These are phyloP conservation scores for Amanita jacksonii DNA, from an alignment of 768 basidiomycete species.

Conservation along the genomic window DNA sequence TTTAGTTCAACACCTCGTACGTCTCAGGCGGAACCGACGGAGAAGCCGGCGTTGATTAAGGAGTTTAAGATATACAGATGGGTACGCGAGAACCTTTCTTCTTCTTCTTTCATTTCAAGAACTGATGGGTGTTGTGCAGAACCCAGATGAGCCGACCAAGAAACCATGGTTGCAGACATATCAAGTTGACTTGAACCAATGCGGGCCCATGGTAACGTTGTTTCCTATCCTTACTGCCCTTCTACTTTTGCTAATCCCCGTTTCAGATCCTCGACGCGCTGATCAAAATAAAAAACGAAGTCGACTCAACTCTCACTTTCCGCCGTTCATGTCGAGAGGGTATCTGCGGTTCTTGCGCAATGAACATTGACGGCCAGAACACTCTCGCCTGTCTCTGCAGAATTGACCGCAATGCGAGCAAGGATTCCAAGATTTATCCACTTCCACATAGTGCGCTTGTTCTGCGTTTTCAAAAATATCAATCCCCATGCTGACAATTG, in stretches of 20 bases:
- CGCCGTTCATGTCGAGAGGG: slow-evolving; percentile 89
- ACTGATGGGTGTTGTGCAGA: slow-evolving; percentile 32
- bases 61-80: slow-evolving; percentile 99
- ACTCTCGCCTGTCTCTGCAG: slow-evolving; percentile 96
- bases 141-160: slow-evolving; percentile 88
- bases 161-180: slow-evolving; percentile 90
- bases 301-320: slow-evolving; percentile 96
- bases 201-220: slow-evolving; percentile 89
- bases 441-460: slow-evolving; percentile 83
- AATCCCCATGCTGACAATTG: neutral
- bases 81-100: slow-evolving; percentile 36
- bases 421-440: slow-evolving; percentile 90
- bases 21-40: slow-evolving; percentile 38
- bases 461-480: neutral
- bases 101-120: slow-evolving; percentile 3
- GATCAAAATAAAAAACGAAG: slow-evolving; percentile 99
- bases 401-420: slow-evolving; percentile 67
- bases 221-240: too few relatives aligned
- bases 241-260: too few relatives aligned
- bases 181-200: slow-evolving; percentile 86
- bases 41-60: slow-evolving; percentile 72
- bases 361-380: slow-evolving; percentile 99
- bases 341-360: slow-evolving; percentile 96
- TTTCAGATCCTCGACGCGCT: slow-evolving; percentile 75
- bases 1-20: slow-evolving; percentile 23